Conservation (phyloP, 2,329 filamentous ascomycete species). For the Tothia fuscella region DNA sequence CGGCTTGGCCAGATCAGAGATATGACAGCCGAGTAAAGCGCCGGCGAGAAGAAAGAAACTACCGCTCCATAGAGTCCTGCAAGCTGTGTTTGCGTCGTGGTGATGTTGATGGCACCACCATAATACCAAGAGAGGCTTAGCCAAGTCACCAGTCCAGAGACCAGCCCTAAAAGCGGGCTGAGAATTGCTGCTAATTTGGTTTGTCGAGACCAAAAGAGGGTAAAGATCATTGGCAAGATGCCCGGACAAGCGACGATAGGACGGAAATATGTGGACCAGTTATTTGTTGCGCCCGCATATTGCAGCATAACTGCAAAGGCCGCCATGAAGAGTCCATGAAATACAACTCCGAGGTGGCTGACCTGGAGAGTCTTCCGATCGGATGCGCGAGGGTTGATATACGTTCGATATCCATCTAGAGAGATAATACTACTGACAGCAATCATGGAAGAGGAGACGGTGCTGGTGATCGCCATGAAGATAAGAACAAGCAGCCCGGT, state of each 20-base stretch:
- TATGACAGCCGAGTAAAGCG: conserved; percentile 34
- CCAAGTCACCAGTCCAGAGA: conserved; percentile 34
- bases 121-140: conserved; percentile 16
- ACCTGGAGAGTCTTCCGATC: conserved; percentile 70
- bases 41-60: conserved; percentile 35
- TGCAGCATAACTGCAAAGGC: conserved; percentile 61
- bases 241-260: conserved; percentile 30
- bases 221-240: conserved; percentile 35
- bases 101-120: background rate
- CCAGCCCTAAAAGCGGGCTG: conserved; percentile 34
- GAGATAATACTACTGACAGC: conserved; percentile 81
- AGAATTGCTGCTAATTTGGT: conserved; percentile 33
- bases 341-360: conserved; percentile 59
- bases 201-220: conserved; percentile 35
- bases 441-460: conserved; percentile 72
- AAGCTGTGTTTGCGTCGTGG: background rate
- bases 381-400: conserved; percentile 65
- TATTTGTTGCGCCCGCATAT: conserved; percentile 36
- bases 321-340: conserved; percentile 67
- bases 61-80: conserved; percentile 27
- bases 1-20: conserved; percentile 21
- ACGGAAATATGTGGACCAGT: conserved; percentile 30
- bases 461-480: conserved; percentile 78
- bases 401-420: conserved; percentile 80
- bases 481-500: conserved; percentile 66